Evolutionary conservation across 768 basidiomycete genomes (phyloP), one percentile per base, ranked within the genome.

Genomic region (Leccinum variicolor): DNA sequence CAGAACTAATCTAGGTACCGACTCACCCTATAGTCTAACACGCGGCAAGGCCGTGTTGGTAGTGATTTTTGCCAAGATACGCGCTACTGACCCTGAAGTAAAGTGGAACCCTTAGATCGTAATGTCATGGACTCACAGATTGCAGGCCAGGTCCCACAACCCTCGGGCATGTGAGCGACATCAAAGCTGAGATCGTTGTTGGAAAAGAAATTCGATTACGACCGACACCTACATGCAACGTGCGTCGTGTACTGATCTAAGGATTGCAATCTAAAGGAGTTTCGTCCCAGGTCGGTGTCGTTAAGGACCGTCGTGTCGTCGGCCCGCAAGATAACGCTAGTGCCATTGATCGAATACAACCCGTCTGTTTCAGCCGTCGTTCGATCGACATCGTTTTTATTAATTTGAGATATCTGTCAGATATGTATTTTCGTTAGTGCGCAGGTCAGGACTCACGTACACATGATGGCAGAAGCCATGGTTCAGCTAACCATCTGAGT

Each of bases 311-410:
- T 70, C 11, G 64, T 73, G 45, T 59, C 45, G 51, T 76, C 74
- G 2, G 72, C 66, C 21, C 73, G 64, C 41, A 76, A 54, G 21
- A 59, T 66, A n/a, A 75, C 62, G 46, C 54, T 58, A 52, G 79
- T 71, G 17, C 74, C 76, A 15, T 74, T 75, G 2, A 84, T 75
- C 61, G 74, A 85, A 0, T 83, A 85, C 36, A 90, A 67, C 62
- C 87, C 86, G 56, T 79, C 69, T 11, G 71, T 70, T 21, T 74
- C 59, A 1, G 88, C 86, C 0, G 82, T 84, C 0, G 67, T 62
- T 55, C 78, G 72, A 57, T 73, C 61, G 55, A 82, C 77, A 56
- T 79, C 81, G 62, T 75, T 76, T 28, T 74, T 78, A 61, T n/a
- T 45, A 9, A 50, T 45, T 11, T 7, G 9, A 28, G 36, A 4